Conservation (phyloP, 495 filamentous ascomycete species). For the Lepraria neglecta region DNA sequence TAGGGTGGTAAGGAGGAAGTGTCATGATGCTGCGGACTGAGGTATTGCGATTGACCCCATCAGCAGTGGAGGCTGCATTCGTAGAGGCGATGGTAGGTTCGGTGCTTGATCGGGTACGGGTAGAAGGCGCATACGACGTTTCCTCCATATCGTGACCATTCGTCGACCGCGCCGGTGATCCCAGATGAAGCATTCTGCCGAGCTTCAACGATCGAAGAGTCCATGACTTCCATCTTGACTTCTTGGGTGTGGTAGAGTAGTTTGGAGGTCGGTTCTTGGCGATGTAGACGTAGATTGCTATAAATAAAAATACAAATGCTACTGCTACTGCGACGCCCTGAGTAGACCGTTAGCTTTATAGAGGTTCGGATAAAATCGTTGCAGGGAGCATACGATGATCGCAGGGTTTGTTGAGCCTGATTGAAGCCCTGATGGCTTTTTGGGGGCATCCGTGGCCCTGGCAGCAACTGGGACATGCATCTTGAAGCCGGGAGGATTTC, state of each 20-base stretch:
- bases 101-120: slow-evolving; percentile 27
- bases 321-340: slow-evolving; percentile 21
- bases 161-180: neutral
- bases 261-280: slow-evolving; percentile 21
- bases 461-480: slow-evolving; percentile 17
- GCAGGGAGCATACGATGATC: slow-evolving; percentile 17
- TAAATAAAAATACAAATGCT: slow-evolving; percentile 16
- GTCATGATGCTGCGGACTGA: slow-evolving; percentile 90
- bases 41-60: slow-evolving; percentile 71
- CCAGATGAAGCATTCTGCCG: slow-evolving; percentile 17
- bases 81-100: slow-evolving; percentile 30
- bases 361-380: neutral
- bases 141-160: slow-evolving; percentile 23
- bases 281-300: slow-evolving; percentile 22
- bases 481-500: slow-evolving; percentile 8
- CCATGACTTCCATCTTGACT: slow-evolving; percentile 17
- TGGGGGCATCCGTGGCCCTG: slow-evolving; percentile 10
- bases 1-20: slow-evolving; percentile 68
- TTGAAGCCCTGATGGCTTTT: slow-evolving; percentile 8
- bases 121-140: slow-evolving; percentile 22
- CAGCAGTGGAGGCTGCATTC: slow-evolving; percentile 15
- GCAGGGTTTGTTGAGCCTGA: slow-evolving; percentile 16
- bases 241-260: slow-evolving; percentile 15
- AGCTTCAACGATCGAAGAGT: slow-evolving; percentile 5
- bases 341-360: neutral